Base-by-base conservation (phyloP, 2,329 filamentous ascomycete genomes). In the Fusarium sacchari region DNA sequence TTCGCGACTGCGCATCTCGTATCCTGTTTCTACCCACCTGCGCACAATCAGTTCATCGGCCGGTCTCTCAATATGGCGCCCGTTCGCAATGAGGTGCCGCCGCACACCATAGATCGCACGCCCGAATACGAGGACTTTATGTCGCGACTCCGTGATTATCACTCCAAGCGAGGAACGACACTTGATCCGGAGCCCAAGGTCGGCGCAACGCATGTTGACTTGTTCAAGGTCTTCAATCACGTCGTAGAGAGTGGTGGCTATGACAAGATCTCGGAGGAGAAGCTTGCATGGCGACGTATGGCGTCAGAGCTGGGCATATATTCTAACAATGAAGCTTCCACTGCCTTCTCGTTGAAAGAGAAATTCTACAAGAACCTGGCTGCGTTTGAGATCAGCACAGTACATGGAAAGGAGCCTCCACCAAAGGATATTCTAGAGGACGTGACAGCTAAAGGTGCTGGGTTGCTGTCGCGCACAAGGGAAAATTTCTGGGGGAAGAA, bases 321-420 rank as follows among this genome's bases (percentile, higher is more conserved):
- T 79, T 91, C 91, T 63, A 88, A 89, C 77, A 95, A 96, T 79
- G 90, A 94, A 71, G 88, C 94, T 12, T 94, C 94, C n/a, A 90
- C 94, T 67, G 94, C 94, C 20, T 97, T 97, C 83, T 89, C 93
- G 67, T 86, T 97, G 63, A 97, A 97, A 84, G 92, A 93, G 63
- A 91, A 93, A 71, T 97, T 96, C 84, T 97, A 97, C 86, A 95
- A 94, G 82, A 94, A 96, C 78, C 88, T 97, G 49, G 92, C 93
- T 18, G 94, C 95, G 4, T 97, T 93, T 82, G 95, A 97, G 82
- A 96, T 97, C 78, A 90, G 89, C 52, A 92, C 90, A 17, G 84
- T 95, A 46, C 93, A 95, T 83, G 89, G 91, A 60, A 91, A 93
- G 81, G 93, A 95, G 71, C 95, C 95, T 0, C 95, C 95, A 22